Evolutionary conservation across 768 basidiomycete species (phyloP), one percentile per base, ranked within the genome.

Genomic region (Kwoniella europaea): DNA sequence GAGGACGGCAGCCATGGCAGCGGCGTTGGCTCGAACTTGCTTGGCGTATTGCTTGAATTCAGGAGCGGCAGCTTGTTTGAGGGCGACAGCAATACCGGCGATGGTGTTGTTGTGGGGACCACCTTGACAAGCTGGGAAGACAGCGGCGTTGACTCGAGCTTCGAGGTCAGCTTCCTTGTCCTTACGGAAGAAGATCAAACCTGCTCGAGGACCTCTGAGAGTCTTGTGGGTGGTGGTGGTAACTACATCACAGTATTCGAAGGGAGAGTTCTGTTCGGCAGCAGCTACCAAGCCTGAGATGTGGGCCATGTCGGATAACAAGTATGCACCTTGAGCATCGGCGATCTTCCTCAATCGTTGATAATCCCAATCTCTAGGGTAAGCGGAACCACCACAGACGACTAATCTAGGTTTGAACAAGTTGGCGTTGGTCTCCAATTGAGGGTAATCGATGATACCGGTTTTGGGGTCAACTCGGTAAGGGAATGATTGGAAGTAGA

Each of bases 171-270:
- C 87, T 80, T 91, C 88, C 76, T 90, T 89, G 83, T 96, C 94
- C 85, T 91, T 97, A 84, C 92, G 89, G 90, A 96, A 99, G 89
- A 99, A 99, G 86, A 99, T 92, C 72, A 99, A 86, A 84, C 97
- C 97, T 62, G 96, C 97, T 76, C 97, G 91, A 67, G 97, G 95
- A 63, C 97, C 97, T 80, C 97, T 93, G 63, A 99, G 92, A 18
- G 97, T 98, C 88, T 98, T 98, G 89, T 99, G 97, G 89, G 97
- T 98, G 66, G 96, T 98, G 59, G 97, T 98, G 68, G 94, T 96
- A 73, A 98, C 96, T 64, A 98, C 92, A 80, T 98, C 95, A 84
- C 97, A 99, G 86, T 91, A 90, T 62, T 94, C 90, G 86, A 99
- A 99, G 15, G 97, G 96, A 82, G 88, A 90, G 80, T 90, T 90